These are phyloP conservation scores for Eutypella sp. DNA, from an alignment of 2,329 filamentous ascomycete species.

Conservation along the genomic window DNA sequence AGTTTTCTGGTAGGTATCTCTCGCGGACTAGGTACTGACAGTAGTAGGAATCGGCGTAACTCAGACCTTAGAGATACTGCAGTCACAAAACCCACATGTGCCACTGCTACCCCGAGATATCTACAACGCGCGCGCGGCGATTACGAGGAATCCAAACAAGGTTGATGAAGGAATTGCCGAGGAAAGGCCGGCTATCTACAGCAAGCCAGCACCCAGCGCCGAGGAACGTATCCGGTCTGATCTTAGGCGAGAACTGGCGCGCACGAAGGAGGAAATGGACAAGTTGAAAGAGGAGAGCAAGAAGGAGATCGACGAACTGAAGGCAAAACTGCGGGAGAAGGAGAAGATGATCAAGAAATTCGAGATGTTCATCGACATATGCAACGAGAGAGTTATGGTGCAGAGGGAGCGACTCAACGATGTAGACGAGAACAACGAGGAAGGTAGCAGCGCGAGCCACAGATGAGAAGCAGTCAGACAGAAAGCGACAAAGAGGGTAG, in stretches of 20 bases:
- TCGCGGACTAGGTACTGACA: conserved; percentile 26
- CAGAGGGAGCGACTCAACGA: conserved; percentile 49
- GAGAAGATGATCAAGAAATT: conserved; percentile 58
- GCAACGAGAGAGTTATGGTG: conserved; percentile 61
- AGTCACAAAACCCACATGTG: conserved; percentile 58
- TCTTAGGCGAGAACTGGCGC: conserved; percentile 54
- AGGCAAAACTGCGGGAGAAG: conserved; percentile 57
- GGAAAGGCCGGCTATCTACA: conserved; percentile 59
- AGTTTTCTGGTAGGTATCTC: conserved; percentile 21
- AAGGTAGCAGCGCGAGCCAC: conserved; percentile 18
- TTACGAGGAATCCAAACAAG: conserved; percentile 60
- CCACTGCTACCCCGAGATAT: conserved; percentile 61
- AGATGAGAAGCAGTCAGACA: too few relatives aligned
- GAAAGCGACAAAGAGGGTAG: too few relatives aligned
- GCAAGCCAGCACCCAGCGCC: conserved; percentile 57
- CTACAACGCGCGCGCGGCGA: conserved; percentile 62
- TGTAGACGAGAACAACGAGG: conserved; percentile 17
- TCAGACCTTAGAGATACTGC: conserved; percentile 62
- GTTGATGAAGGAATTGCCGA: conserved; percentile 56
- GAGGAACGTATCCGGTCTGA: conserved; percentile 62
- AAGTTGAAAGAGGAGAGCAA: conserved; percentile 51
- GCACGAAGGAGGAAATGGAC: conserved; percentile 51
- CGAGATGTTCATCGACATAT: conserved; percentile 67
- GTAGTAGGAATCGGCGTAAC: conserved; percentile 56
- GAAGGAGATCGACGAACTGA: conserved; percentile 54